Evolutionary conservation across 345 rosid species (phyloP).

Genomic region (sweet orange (Citrus sinensis)): DVS_A1.0 CM039167.1:6956001-6956500

Average conservation of each 20-base stretch:
- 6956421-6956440: not conserved
- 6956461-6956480: too few relatives aligned
- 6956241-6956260: not conserved
- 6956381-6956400: not conserved
- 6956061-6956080: too few relatives aligned
- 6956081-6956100: too few relatives aligned
- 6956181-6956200: conserved; percentile 3
- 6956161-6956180: not conserved
- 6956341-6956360: not conserved
- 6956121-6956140: too few relatives aligned
- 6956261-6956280: not conserved
- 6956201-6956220: not conserved
- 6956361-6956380: not conserved
- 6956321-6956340: not conserved
- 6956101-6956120: too few relatives aligned
- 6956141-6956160: not conserved
- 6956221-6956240: conserved; percentile 3
- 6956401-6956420: not conserved
- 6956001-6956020: too few relatives aligned
- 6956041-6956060: too few relatives aligned
- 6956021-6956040: too few relatives aligned
- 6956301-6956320: conserved; percentile 6
- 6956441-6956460: not conserved
- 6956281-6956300: not conserved
- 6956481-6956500: too few relatives aligned